Evolutionary conservation across 352 stramenopile genomes (phyloP), one percentile per base, ranked within the genome.

Genomic region (Phytophthora ohioensis): DNA sequence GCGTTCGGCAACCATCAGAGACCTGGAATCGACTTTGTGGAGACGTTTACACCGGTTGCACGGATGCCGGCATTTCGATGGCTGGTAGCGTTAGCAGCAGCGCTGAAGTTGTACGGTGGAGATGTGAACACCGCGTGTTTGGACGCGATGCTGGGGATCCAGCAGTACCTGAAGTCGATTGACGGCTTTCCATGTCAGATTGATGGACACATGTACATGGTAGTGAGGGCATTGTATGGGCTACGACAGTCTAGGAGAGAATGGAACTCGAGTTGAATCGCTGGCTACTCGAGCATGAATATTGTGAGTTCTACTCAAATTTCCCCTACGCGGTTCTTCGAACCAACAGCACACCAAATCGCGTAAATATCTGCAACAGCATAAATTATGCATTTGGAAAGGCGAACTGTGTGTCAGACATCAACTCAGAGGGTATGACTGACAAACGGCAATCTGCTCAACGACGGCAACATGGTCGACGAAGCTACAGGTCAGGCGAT

Each of bases 1-100:
- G 36, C 36, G 1, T 27, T 59, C 21, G 21, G 21, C 21, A 21
- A 21, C 21, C 21, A 21, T 0, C 21, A 21, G 21, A 21, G 21
- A 21, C 52, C 52, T 27, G 52, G 17, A 36, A 59, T 38, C 7
- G 34, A 59, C n/a, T 59, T 47, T 36, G n/a, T 21, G 27, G 52
- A 48, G 17, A 59, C 52, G 27, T 59, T 27, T 8, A 13, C 51
- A 5, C 38, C 38, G 8, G 38, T 43, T 12, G 38, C 38, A 15
- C 6, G 38, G 9, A 43, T 43, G 38, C 2, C 8, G 3, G 5
- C 38, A 12, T 43, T 43, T 11, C 6, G 38, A n/a, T 43, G 5
- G 10, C 0, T 43, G 3, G 7, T 43, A 5, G 38, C 38, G 38
- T 15, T 43, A n/a, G 38, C 38, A n/a, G 38, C 38, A 10, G 38